Conservation (phyloP, 73 alveolate species). For the Tetrahymena borealis region DNA sequence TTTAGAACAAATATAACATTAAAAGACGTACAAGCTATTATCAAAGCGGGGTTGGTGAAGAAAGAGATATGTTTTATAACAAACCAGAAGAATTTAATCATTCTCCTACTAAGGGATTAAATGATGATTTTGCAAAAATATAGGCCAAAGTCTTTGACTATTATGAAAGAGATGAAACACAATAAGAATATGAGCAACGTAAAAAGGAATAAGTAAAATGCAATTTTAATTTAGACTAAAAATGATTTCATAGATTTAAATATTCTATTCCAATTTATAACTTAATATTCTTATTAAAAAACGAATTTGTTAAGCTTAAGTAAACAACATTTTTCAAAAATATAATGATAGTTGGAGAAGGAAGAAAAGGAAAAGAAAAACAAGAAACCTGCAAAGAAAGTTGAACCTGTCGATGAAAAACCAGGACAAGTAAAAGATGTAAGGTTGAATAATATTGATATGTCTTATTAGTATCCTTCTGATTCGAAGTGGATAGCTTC, state of each 20-base stretch:
- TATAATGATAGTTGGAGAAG: slow-evolving; percentile 3
- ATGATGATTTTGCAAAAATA: slow-evolving; percentile 27
- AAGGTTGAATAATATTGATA: slow-evolving; percentile 57
- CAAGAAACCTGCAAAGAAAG: slow-evolving; percentile 46
- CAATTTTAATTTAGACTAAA: not conserved
- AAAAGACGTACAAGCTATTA: slow-evolving; percentile 22
- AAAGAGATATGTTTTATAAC: not conserved
- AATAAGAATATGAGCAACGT: slow-evolving; percentile 60
- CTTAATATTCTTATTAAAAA: no score
- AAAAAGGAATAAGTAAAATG: slow-evolving; percentile 68
- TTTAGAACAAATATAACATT: slow-evolving; percentile 17
- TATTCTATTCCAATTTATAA: no score
- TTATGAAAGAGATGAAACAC: slow-evolving; percentile 79
- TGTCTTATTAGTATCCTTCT: slow-evolving; percentile 67
- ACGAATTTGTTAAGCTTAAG: not conserved
- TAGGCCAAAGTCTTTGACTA: slow-evolving; percentile 47
- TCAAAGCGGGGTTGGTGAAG: slow-evolving; percentile 24
- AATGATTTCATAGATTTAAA: no score
- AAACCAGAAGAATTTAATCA: slow-evolving; percentile 18
- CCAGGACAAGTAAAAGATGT: slow-evolving; percentile 49
- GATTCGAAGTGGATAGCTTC: slow-evolving; percentile 95
- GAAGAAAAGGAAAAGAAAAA: slow-evolving; percentile 60
- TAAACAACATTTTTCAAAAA: not conserved
- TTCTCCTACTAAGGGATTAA: slow-evolving; percentile 31
- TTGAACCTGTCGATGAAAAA: slow-evolving; percentile 41